These are phyloP conservation scores for Botrytis porri DNA, from an alignment of 2,329 filamentous ascomycete species.

Conservation along the genomic window DNA sequence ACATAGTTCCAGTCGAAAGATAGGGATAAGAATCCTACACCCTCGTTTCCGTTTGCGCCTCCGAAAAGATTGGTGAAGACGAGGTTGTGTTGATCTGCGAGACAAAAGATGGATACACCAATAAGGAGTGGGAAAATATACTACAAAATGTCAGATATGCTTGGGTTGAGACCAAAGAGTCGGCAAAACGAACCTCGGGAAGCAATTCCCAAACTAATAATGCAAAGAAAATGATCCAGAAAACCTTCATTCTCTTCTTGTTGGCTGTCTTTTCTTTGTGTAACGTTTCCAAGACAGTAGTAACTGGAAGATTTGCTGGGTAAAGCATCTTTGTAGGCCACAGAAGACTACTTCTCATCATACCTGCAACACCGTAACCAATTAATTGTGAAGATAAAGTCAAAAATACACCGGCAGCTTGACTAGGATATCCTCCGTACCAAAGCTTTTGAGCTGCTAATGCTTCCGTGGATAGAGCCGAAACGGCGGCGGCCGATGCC, in stretches of 20 bases:
- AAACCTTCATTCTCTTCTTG: constrained; percentile 40
- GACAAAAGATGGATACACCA: constrained; percentile 45
- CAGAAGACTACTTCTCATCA: constrained; percentile 57
- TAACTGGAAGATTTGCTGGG: constrained; percentile 53
- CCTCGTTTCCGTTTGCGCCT: constrained; percentile 47
- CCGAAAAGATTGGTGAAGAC: constrained; percentile 51
- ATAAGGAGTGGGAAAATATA: constrained; percentile 47
- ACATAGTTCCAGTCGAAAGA: constrained; percentile 48
- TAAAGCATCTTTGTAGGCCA: constrained; percentile 62
- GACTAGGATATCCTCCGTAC: constrained; percentile 46
- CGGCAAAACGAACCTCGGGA: constrained; percentile 16
- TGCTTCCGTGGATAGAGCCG: constrained; percentile 66
- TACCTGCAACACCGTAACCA: constrained; percentile 61
- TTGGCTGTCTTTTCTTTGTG: constrained; percentile 41
- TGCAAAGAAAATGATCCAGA: constrained; percentile 34
- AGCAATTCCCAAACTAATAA: constrained; percentile 21
- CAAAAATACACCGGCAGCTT: constrained; percentile 47
- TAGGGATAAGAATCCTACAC: constrained; percentile 39
- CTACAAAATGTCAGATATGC: neutral
- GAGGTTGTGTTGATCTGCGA: constrained; percentile 43
- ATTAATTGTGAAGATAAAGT: constrained; percentile 60
- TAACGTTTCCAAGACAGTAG: constrained; percentile 42
- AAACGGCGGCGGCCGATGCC: constrained; percentile 19
- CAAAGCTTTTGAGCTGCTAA: constrained; percentile 62
- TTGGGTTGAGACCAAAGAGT: neutral